These are phyloP conservation scores for Wallacemonas collosoma DNA, from an alignment of 208 protist genomes.

Conservation along the genomic window DNA sequence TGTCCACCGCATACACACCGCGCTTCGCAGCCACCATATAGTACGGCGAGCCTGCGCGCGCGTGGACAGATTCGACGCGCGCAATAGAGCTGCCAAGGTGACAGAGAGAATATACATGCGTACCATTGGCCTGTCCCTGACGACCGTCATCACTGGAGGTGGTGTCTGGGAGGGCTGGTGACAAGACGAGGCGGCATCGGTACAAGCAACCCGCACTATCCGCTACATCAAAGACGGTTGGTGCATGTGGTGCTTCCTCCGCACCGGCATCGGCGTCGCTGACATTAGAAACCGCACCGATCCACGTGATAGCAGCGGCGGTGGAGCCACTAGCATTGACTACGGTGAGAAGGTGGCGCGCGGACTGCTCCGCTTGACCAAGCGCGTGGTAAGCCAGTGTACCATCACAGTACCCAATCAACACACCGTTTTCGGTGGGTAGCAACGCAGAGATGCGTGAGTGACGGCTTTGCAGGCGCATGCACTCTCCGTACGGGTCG, in stretches of 20 bases:
- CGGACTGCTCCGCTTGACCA: neutral
- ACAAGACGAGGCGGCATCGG: neutral
- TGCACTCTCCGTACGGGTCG: neutral
- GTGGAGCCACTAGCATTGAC: too few species aligned
- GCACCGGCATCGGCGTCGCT: too few species aligned
- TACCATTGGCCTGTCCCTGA: too few species aligned
- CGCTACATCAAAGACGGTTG: neutral
- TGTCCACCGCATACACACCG: neutral
- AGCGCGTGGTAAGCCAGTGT: neutral
- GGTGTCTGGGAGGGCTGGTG: neutral
- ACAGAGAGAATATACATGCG: neutral
- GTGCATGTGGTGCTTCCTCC: neutral
- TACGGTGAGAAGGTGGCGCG: too few species aligned
- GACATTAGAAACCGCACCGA: neutral
- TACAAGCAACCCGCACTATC: neutral
- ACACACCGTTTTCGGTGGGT: neutral
- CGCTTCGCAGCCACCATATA: slow-evolving; percentile 2
- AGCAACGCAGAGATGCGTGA: neutral
- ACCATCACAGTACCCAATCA: neutral
- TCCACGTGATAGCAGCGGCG: neutral
- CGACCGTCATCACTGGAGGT: too few species aligned
- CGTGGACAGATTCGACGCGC: neutral
- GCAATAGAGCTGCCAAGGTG: neutral
- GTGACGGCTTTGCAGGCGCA: neutral
- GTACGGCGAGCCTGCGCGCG: neutral